Base-by-base conservation (phyloP, 2,329 filamentous ascomycete genomes). In the Ophiosphaerella korrae region DNA sequence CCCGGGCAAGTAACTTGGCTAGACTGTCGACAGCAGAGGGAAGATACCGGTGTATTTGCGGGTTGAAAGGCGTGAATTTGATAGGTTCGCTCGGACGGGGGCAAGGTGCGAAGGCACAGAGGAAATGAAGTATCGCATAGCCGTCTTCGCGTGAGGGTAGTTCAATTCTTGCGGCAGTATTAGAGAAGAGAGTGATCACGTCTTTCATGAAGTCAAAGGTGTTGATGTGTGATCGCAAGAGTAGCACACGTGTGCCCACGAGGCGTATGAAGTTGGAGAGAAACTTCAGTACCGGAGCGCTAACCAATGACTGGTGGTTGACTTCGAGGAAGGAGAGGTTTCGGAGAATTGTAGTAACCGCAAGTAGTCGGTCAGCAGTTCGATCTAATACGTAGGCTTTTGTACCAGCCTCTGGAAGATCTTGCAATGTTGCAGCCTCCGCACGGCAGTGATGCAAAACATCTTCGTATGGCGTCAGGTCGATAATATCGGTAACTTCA, bases 171-270 rank as follows among this genome's bases (percentile, higher is more conserved):
- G 89, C 85, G 7, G 92, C 87, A 41, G 95, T 85, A 72, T 99
- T 97, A 49, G 93, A 97, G 47, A 99, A 80, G 60, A 96, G 86
- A 13, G 91, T 88, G 50, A 97, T 85, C 26, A 92, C 80, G 72
- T 99, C 94, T 75, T 99, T 99, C 90, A 97, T 96, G 65, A 97
- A 93, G 73, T 99, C 94, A 59, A 97, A 79, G 0, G 89, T 94
- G 74, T 97, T 96, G 66, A 84, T 81, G 59, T 94, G 84, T 3
- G 87, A 90, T 34, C 91, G 86, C 36, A 97, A 77, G 26, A 97
- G 82, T 82, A 93, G 90, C 62, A 91, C 91, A 12, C 92, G 88
- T 3, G 92, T 97, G 26, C 93, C 94, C 12, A 97, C 81, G 60
- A 94, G 90, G 52, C 92, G 83, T 56, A 97, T 92, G 3, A 92